Percentiles rank a stretch among this genome's conserved stretches.
These are phyloP conservation scores for Sporothrix schenckii DNA, from an alignment of 2,329 filamentous ascomycete genomes.

Conservation along the genomic window DNA sequence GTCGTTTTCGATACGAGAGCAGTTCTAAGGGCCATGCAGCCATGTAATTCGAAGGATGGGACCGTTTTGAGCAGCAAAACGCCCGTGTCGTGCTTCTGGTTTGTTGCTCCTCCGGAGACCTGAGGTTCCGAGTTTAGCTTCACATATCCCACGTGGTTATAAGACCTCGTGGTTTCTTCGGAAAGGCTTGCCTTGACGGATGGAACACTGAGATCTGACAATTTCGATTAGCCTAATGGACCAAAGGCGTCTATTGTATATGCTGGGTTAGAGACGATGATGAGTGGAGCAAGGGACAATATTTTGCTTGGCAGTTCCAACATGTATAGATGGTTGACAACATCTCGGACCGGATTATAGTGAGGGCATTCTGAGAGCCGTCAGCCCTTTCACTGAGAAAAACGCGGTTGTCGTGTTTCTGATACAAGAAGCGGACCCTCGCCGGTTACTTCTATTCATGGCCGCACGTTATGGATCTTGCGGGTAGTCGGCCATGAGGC, in stretches of 20 bases:
- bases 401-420: background rate
- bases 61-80: background rate
- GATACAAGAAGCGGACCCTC: slow-evolving; percentile 3
- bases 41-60: background rate
- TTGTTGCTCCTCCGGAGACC: background rate
- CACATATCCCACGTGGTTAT: background rate
- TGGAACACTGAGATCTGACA: slow-evolving; percentile 17
- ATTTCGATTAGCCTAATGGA: slow-evolving; percentile 23
- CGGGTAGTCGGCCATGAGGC: background rate
- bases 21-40: background rate
- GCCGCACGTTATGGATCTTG: background rate
- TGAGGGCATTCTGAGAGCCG: background rate
- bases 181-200: background rate
- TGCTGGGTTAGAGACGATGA: background rate
- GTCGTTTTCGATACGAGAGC: background rate
- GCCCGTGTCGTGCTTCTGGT: background rate
- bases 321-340: background rate
- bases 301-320: background rate
- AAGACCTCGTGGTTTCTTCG: background rate
- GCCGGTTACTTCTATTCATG: background rate
- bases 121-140: background rate
- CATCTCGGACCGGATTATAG: background rate
- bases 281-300: background rate
- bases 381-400: background rate
- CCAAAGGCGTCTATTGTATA: slow-evolving; percentile 7